Percentiles rank a stretch among this genome's conserved stretches.
These are phyloP conservation scores for Endogone sp. DNA, from an alignment of 192 early-diverging fungal species.

Conservation along the genomic window DNA sequence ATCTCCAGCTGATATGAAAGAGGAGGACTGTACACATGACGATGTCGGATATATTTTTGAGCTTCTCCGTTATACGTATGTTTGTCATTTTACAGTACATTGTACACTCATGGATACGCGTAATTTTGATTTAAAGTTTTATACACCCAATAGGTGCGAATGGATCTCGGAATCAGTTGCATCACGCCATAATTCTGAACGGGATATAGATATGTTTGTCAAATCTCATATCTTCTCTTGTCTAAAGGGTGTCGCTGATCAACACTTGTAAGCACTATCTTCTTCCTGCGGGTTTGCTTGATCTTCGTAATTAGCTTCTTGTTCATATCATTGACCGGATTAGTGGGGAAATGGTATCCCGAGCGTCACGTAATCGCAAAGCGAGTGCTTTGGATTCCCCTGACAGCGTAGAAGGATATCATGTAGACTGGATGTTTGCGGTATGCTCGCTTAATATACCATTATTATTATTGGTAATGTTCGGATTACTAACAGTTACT, in stretches of 20 bases:
- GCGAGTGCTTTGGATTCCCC: constrained; percentile 5
- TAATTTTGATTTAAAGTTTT: constrained; percentile 1
- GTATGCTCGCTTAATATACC: constrained; percentile 14
- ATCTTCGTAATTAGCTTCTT: constrained; percentile 9
- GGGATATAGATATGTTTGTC: constrained; percentile 18
- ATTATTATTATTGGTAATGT: not conserved
- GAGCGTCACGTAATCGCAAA: constrained; percentile 7
- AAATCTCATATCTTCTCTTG: constrained; percentile 2
- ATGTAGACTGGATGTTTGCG: constrained; percentile 14
- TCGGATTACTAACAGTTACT: constrained; percentile 8
- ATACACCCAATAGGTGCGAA: constrained; percentile 9
- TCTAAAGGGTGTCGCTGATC: constrained; percentile 13
- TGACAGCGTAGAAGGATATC: constrained; percentile 10
- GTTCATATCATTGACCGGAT: constrained; percentile 9
- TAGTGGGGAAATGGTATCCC: constrained; percentile 5
- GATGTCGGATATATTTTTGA: constrained; percentile 10
- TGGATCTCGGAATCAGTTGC: constrained; percentile 8
- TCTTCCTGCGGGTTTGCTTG: constrained; percentile 4
- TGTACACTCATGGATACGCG: constrained; percentile 2
- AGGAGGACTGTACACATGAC: not conserved
- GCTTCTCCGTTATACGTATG: constrained; percentile 11
- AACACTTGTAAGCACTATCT: constrained; percentile 13
- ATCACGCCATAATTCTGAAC: constrained; percentile 12
- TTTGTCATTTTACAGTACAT: constrained; percentile 1
- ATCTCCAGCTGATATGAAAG: too few species aligned